Conservation (phyloP, 345 rosid species). For the Salix caprea region DNA sequence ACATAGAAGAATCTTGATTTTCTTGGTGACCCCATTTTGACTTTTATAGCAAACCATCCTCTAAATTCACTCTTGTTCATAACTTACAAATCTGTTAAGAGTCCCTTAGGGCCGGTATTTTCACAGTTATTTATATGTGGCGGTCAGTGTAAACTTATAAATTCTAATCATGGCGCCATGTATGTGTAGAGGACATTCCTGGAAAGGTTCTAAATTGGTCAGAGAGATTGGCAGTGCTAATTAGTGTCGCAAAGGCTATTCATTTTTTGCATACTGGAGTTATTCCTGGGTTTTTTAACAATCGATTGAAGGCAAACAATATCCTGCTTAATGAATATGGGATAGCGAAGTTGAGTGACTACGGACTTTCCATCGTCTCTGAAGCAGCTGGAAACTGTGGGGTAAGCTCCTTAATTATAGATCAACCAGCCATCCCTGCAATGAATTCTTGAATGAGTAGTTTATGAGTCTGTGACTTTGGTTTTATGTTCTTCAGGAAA, state of each 20-base stretch:
- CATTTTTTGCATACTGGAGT: slow-evolving; percentile 82
- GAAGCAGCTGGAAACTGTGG: slow-evolving; percentile 39
- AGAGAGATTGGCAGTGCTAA: slow-evolving; percentile 55
- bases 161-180: slow-evolving; percentile 12
- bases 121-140: not conserved
- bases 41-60: not conserved
- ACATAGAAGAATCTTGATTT: not conserved
- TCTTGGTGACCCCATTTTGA: not conserved
- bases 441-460: not conserved
- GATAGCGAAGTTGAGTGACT: slow-evolving; percentile 68
- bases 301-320: slow-evolving; percentile 56
- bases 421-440: not conserved
- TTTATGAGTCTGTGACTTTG: slow-evolving; percentile 5
- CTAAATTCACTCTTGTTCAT: not conserved
- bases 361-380: slow-evolving; percentile 66
- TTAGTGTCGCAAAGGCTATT: slow-evolving; percentile 62
- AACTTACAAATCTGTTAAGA: not conserved
- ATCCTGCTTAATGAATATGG: slow-evolving; percentile 60
- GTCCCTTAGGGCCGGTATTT: no score
- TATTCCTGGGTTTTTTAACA: slow-evolving; percentile 75
- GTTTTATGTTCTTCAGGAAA: slow-evolving; percentile 26
- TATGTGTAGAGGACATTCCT: slow-evolving; percentile 30
- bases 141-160: not conserved
- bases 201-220: slow-evolving; percentile 56
- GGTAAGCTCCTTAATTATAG: slow-evolving; percentile 23